Base-by-base conservation (phyloP, 2,329 filamentous ascomycete genomes). In the Alternaria sp. region DNA sequence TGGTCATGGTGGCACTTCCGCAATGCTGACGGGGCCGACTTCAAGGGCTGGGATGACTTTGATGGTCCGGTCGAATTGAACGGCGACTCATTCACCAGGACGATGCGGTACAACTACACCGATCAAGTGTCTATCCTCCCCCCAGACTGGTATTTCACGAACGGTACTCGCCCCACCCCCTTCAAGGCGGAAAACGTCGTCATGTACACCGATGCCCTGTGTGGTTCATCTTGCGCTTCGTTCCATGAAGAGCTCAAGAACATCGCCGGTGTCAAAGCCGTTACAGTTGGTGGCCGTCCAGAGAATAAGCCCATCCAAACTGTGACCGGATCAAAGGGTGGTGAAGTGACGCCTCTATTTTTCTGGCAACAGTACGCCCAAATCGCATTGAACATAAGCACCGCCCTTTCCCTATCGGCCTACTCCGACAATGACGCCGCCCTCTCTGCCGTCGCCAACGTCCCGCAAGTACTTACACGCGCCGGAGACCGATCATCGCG, bases 261-360 rank as follows among this genome's bases (percentile, higher is more conserved):
- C 65, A 80, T 82, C 59, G 82, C 81, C 45, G 83, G 84, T n/a
- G 83, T 90, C 1, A 83, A 84, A 61, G 84, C 84, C 15, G 81
- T 90, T 47, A 81, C 82, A 6, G 80, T 88, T 28, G 89, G 89
- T 15, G 89, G 89, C 3, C 84, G 86, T 1, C 88, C 89, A 0
- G 73, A 78, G 14, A 74, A 81, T 2, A 76, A 73, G 5, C 83
- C 85, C 1, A 90, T 91, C 80, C 88, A 90, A 79, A 85, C 83
- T 5, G 82, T 90, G 25, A 87, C 88, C 6, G 89, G 88, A 23
- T 84, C 86, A 46, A 87, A 89, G 69, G 89, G 89, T 26, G 75
- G 78, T 4, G 77, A 79, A 69, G 73, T 77, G 44, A 66, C 69
- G 23, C 66, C 71, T 14, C 55, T 76, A 18, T 46, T 56, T 30